A percentile compares a stretch with the other conserved stretches of the same genome.
Conservation (phyloP, 1,284 basidiomycete species). For the Farysia itapuensis region DNA sequence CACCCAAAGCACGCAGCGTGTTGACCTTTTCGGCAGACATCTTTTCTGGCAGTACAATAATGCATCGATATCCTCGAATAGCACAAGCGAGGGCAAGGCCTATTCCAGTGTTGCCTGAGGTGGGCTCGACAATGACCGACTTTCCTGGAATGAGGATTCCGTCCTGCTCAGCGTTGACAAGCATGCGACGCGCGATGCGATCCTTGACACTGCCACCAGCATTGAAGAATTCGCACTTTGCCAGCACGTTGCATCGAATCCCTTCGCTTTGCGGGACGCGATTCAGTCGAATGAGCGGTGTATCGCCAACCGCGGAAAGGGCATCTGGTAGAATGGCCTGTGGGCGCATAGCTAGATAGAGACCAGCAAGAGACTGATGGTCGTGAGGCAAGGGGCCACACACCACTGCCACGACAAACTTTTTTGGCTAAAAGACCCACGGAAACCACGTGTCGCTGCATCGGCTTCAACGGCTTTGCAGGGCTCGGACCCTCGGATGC, state of each 20-base stretch:
- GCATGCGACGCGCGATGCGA: slow-evolving; percentile 83
- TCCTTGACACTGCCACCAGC: slow-evolving; percentile 94
- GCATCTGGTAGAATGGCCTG: slow-evolving; percentile 62
- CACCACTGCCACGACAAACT: no score
- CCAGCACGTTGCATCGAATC: slow-evolving; percentile 88
- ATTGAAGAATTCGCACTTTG: slow-evolving; percentile 86
- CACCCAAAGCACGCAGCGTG: slow-evolving; percentile 83
- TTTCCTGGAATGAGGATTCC: slow-evolving; percentile 83
- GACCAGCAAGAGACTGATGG: no score
- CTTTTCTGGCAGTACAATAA: slow-evolving; percentile 90
- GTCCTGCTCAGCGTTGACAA: slow-evolving; percentile 83
- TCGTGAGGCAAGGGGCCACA: no score
- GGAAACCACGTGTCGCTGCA: no score
- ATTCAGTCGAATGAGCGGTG: slow-evolving; percentile 84
- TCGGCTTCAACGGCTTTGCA: no score
- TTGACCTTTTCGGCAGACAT: slow-evolving; percentile 97
- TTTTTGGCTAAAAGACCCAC: no score
- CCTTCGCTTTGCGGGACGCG: slow-evolving; percentile 74
- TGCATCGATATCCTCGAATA: slow-evolving; percentile 75
- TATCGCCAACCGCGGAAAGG: slow-evolving; percentile 83
- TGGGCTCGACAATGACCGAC: slow-evolving; percentile 84
- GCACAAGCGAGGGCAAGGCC: slow-evolving; percentile 73
- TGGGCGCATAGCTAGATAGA: slow-evolving; percentile 20
- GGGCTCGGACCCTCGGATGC: no score
- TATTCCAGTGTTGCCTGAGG: slow-evolving; percentile 89